Evolutionary conservation across 2,329 filamentous ascomycete genomes (phyloP), one percentile per base, ranked within the genome.

Genomic region (Monilinia aucupariae): DNA sequence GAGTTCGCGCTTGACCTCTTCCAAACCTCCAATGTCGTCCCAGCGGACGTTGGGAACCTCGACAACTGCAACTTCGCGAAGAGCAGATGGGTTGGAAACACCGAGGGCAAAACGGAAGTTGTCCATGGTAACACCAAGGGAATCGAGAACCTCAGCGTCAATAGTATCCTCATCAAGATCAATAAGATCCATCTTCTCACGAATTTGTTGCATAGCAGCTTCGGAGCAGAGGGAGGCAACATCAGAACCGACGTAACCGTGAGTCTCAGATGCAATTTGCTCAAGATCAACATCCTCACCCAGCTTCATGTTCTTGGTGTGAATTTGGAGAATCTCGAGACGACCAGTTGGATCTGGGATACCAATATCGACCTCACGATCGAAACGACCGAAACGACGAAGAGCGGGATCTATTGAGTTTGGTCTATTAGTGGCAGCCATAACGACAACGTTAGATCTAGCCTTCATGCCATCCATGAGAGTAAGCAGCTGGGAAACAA

Each of bases 251-350:
- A 99, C 94, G 73, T 97, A 99, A 80, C 94, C 94, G 81, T 99
- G 94, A 53, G 94, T 99, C 82, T 99, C 94, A 37, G 94, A 86
- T 61, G 94, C 94, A 74, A 99, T 97, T 74, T 92, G 88, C 82
- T 97, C 93, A 51, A 99, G 85, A 74, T 99, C 94, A 66, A 99
- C 94, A 72, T 97, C 94, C 64, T 97, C 94, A 65, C 80, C 92
- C 66, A 99, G 86, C 84, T 99, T 99, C 94, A 99, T 99, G 85
- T 99, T 99, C 89, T 99, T 99, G 78, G 94, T 99, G 85, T 99
- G 94, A 71, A 99, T 99, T 79, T 96, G 91, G 66, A 99, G 87
- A 74, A 99, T 97, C 84, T 99, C 94, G 45, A 99, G 89, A 84
- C 94, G 94, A 68, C 94, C 94, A 72, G 93, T 97, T 59, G 94